Conservation (phyloP, 306 rosid genomes). For the Herpetospermum pedunculosum region DNA sequence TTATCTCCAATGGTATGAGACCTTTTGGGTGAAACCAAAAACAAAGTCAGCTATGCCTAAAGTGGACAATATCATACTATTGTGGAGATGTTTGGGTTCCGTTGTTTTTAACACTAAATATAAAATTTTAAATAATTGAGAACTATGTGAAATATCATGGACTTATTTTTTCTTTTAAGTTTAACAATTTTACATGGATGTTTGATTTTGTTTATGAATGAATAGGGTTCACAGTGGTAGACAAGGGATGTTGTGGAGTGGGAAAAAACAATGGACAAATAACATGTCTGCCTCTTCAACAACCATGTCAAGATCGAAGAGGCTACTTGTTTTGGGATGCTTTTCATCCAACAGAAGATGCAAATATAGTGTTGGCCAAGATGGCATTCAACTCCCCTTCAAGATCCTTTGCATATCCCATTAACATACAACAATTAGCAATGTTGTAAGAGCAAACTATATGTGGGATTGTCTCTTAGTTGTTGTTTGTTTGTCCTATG, state of each 20-base stretch:
- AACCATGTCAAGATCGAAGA: conserved; percentile 45
- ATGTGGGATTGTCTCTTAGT: not conserved
- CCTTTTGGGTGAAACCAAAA: too few relatives aligned
- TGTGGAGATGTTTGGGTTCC: too few relatives aligned
- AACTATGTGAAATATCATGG: too few relatives aligned
- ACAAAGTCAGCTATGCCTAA: too few relatives aligned
- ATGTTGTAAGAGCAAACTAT: conserved; percentile 15
- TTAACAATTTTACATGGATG: not conserved
- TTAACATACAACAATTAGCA: conserved; percentile 66
- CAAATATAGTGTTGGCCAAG: conserved; percentile 50
- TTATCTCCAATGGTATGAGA: too few relatives aligned
- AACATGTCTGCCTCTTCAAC: conserved; percentile 75
- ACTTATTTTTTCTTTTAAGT: too few relatives aligned
- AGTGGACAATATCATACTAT: too few relatives aligned
- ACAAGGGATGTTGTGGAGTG: conserved; percentile 91
- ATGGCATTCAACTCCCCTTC: conserved; percentile 30
- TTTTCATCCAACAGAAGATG: conserved; percentile 75
- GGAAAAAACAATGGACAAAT: conserved; percentile 86
- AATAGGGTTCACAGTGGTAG: conserved; percentile 69
- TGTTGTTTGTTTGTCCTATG: not conserved
- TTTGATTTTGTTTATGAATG: not conserved
- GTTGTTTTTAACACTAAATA: too few relatives aligned
- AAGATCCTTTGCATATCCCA: conserved; percentile 52
- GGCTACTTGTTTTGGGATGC: conserved; percentile 90
- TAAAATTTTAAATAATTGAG: too few relatives aligned